These are phyloP conservation scores for Zea mays DNA, from an alignment of 176 grass and related monocot species.

Conservation along the genomic window Zm-B73-REFERENCE-NAM-5.0 NC_050100.1:97402501-97403000, in stretches of 20 bases:
- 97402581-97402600: slow-evolving; percentile 24
- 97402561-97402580: slow-evolving; percentile 22
- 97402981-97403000: slow-evolving; percentile 27
- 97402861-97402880: not conserved
- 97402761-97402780: slow-evolving; percentile 3
- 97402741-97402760: slow-evolving; percentile 2
- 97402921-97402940: not conserved
- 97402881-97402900: not conserved
- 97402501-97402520: slow-evolving; percentile 55
- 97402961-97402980: slow-evolving; percentile 12
- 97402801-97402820: not conserved
- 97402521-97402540: slow-evolving; percentile 47
- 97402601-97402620: slow-evolving; percentile 28
- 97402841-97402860: slow-evolving; percentile 18
- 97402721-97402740: slow-evolving; percentile 10
- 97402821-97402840: slow-evolving; percentile 9
- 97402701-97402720: slow-evolving; percentile 8
- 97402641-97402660: not conserved
- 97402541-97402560: slow-evolving; percentile 40
- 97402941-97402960: not conserved
- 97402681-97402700: slow-evolving; percentile 21
- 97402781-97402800: slow-evolving; percentile 20
- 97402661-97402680: not conserved
- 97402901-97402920: not conserved
- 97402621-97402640: not conserved